Percentiles rank a stretch among this genome's conserved stretches.
Evolutionary conservation across 306 rosid species (phyloP).

Genomic region (Cajanus cajan): DNA sequence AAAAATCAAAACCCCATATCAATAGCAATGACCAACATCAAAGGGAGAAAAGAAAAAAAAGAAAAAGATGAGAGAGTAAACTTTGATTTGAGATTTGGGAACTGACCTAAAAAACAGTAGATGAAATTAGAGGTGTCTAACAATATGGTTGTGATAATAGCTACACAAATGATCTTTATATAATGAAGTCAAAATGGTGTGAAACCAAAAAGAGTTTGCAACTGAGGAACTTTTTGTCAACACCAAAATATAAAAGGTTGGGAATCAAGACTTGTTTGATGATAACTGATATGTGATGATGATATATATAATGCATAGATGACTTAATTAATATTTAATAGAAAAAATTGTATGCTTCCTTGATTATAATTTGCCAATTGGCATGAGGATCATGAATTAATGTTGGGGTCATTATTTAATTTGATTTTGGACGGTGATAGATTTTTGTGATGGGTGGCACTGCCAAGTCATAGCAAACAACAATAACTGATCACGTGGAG

Average conservation of each 20-base stretch:
- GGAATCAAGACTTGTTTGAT: not conserved
- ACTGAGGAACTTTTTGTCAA: not conserved
- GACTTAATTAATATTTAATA: not conserved
- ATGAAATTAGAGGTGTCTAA: not conserved
- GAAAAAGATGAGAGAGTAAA: not conserved
- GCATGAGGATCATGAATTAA: not conserved
- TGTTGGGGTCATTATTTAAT: not conserved
- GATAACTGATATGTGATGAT: not conserved
- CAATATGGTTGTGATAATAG: not conserved
- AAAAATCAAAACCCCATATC: not conserved
- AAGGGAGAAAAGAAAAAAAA: not conserved
- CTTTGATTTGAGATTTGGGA: not conserved
- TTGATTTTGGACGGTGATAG: not conserved
- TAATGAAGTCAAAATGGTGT: not conserved
- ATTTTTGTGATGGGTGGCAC: not conserved
- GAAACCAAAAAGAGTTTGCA: not conserved
- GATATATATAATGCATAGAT: not conserved
- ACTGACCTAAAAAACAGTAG: slow-evolving; percentile 1
- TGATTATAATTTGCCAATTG: not conserved
- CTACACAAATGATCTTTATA: slow-evolving; percentile 9
- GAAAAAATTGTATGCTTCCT: not conserved
- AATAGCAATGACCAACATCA: not conserved
- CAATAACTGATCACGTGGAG: slow-evolving; percentile 3
- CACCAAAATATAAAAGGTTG: not conserved
- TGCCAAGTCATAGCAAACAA: not conserved